phyloP scores from a whole-genome alignment of 345 rosid genomes.

The Excoecaria cochinchinensis region DNA sequence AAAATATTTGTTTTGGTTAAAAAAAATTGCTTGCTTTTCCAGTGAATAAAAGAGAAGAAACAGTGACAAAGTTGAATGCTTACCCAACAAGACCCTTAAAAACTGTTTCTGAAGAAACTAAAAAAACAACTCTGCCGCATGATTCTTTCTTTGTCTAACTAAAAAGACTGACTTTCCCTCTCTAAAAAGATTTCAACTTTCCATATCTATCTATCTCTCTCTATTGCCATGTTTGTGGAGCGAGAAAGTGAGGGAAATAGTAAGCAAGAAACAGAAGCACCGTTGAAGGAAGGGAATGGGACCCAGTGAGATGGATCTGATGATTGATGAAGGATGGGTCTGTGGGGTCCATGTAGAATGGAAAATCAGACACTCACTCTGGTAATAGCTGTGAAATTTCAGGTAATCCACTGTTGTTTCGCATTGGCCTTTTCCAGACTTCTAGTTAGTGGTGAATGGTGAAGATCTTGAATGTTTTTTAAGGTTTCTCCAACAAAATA shows the following conservation, averaged over 20 bases:
- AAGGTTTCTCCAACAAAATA: background rate
- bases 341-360: conserved; percentile 43
- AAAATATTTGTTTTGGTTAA: conserved; percentile 8
- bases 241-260: conserved; percentile 9
- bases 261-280: conserved; percentile 9
- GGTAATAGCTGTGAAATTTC: conserved; percentile 19
- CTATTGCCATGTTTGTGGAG: background rate
- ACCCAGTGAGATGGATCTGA: conserved; percentile 50
- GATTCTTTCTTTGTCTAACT: conserved; percentile 8
- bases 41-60: conserved; percentile 3
- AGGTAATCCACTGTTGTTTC: conserved; percentile 19
- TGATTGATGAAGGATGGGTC: conserved; percentile 48
- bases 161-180: conserved; percentile 16
- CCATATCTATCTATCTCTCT: conserved; percentile 8
- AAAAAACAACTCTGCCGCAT: conserved; percentile 6
- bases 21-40: conserved; percentile 33
- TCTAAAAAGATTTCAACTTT: conserved; percentile 20
- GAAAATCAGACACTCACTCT: conserved; percentile 7
- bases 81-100: conserved; percentile 5
- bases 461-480: background rate
- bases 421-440: conserved; percentile 30
- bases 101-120: conserved; percentile 4
- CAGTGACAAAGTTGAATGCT: background rate
- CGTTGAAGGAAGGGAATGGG: conserved; percentile 26
- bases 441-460: conserved; percentile 12